Evolutionary conservation across 257 asterid species (phyloP).

Genomic region (Solanum bulbocastanum): DNA sequence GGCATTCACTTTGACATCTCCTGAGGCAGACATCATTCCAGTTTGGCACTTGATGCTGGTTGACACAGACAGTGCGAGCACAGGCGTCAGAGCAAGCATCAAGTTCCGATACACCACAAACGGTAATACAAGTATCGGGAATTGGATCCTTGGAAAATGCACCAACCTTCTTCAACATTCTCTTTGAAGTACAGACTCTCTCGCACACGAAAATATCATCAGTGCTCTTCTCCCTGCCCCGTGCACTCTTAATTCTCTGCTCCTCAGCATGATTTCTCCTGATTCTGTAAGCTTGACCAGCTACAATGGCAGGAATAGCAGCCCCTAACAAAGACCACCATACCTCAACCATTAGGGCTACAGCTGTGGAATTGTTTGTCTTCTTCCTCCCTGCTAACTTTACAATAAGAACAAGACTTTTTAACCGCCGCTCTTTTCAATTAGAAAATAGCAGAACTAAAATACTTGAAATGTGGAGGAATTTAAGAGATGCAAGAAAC

Average conservation of each 20-base stretch:
- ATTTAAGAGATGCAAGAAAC: not conserved
- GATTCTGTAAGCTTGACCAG: slow-evolving; percentile 79
- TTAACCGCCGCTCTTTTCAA: not conserved
- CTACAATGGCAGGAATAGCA: slow-evolving; percentile 69
- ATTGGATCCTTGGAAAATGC: slow-evolving; percentile 96
- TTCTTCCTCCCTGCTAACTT: not conserved
- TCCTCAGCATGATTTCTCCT: slow-evolving; percentile 68
- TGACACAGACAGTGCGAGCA: slow-evolving; percentile 86
- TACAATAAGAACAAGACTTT: not conserved
- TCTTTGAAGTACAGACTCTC: slow-evolving; percentile 90
- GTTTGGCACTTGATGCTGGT: slow-evolving; percentile 94
- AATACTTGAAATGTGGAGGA: not conserved
- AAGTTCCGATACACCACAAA: slow-evolving; percentile 90
- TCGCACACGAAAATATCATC: slow-evolving; percentile 88
- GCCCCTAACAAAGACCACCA: slow-evolving; percentile 96
- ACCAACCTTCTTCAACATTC: slow-evolving; percentile 95
- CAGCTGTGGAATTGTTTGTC: not conserved
- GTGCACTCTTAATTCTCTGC: slow-evolving; percentile 66
- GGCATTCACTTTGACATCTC: slow-evolving; percentile 92
- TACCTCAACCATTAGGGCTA: slow-evolving; percentile 65
- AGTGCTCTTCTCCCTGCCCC: slow-evolving; percentile 79
- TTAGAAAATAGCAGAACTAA: not conserved
- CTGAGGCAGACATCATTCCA: slow-evolving; percentile 96
- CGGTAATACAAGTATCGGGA: slow-evolving; percentile 88
- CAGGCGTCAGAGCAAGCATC: slow-evolving; percentile 98